These are phyloP conservation scores for Penicillium sp. DNA, from an alignment of 2,329 filamentous ascomycete genomes.

Conservation along the genomic window DNA sequence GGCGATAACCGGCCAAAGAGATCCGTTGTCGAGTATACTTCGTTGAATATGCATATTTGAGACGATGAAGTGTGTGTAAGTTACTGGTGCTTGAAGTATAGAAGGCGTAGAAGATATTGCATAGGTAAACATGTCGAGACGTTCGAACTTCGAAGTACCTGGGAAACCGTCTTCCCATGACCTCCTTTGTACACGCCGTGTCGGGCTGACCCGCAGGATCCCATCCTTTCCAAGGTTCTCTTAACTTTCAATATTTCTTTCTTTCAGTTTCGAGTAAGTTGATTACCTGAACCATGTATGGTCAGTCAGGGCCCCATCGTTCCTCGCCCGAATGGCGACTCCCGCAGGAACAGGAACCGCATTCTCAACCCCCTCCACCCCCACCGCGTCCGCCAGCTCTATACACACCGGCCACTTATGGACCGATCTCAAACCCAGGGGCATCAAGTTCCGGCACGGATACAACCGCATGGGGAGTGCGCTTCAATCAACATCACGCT, in stretches of 20 bases:
- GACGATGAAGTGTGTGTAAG: no score
- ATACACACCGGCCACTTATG: slow-evolving; percentile 40
- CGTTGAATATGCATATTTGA: no score
- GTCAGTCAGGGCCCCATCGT: slow-evolving; percentile 29
- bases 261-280: neutral
- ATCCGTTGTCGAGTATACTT: neutral
- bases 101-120: no score
- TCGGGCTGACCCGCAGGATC: neutral
- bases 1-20: neutral
- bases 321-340: slow-evolving; percentile 44
- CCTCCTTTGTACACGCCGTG: neutral
- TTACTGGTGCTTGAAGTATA: no score
- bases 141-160: no score
- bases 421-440: slow-evolving; percentile 32
- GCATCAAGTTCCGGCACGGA: slow-evolving; percentile 27
- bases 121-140: no score
- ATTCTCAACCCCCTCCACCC: slow-evolving; percentile 26
- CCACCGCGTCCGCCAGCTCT: slow-evolving; percentile 23
- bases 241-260: neutral
- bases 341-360: slow-evolving; percentile 15
- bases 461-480: slow-evolving; percentile 46
- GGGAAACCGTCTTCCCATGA: no score
- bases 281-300: slow-evolving; percentile 34
- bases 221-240: neutral
- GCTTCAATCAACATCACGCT: slow-evolving; percentile 38